phyloP scores from a whole-genome alignment of 176 grass and related monocot species.

The Zoysia japonica region DNA sequence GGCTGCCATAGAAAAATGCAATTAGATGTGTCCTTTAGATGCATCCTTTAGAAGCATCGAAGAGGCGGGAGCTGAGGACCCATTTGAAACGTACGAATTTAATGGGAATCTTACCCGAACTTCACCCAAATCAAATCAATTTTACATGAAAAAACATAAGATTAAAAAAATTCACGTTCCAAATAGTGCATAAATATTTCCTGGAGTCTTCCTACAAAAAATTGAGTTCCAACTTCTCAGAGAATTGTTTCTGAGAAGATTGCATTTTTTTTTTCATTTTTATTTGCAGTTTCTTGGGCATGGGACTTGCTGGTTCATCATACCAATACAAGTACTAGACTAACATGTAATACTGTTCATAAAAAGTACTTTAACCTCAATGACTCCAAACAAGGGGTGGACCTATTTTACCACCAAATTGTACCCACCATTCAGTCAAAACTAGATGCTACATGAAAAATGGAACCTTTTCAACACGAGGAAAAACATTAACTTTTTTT shows the following conservation, averaged over 20 bases:
- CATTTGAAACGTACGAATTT: too few relatives aligned
- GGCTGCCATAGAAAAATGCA: not conserved
- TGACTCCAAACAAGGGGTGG: not conserved
- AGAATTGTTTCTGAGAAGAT: not conserved
- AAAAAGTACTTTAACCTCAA: not conserved
- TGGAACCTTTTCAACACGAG: not conserved
- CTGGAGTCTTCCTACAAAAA: not conserved
- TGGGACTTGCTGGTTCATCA: not conserved
- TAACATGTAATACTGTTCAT: not conserved
- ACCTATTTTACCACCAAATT: not conserved
- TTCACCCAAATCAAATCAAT: too few relatives aligned
- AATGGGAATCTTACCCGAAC: too few relatives aligned
- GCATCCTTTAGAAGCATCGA: not conserved
- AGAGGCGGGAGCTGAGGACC: not conserved
- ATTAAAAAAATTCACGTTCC: not conserved
- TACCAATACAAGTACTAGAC: not conserved
- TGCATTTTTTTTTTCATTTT: too few relatives aligned
- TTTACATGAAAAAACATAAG: too few relatives aligned
- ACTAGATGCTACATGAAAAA: not conserved
- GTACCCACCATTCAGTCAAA: not conserved
- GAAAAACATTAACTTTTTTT: not conserved
- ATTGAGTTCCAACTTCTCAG: not conserved
- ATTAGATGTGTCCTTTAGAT: too few relatives aligned
- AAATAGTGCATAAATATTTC: too few relatives aligned
- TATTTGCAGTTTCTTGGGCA: not conserved